Percentiles rank a stretch among this genome's conserved stretches.
Conservation (phyloP, 2,329 filamentous ascomycete species). For the Cordyceps militaris region DNA sequence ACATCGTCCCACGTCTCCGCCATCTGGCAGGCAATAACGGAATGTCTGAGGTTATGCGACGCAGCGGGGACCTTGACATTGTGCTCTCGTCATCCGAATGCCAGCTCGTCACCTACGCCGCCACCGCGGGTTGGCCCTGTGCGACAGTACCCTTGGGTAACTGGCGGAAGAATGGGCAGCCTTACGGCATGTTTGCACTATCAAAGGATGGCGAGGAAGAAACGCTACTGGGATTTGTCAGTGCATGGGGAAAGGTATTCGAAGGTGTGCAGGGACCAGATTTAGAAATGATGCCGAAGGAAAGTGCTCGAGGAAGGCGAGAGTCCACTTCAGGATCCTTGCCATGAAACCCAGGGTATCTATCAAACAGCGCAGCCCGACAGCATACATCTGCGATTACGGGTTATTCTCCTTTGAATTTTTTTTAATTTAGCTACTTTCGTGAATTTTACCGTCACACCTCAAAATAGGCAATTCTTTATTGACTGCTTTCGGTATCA, state of each 20-base stretch:
- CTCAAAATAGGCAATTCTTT: neutral
- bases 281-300: slow-evolving; percentile 4
- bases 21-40: neutral
- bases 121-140: slow-evolving; percentile 2
- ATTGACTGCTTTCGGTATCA: too few species aligned
- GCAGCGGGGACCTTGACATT: neutral
- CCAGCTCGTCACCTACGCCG: neutral
- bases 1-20: neutral
- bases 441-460: neutral
- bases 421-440: neutral
- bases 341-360: neutral
- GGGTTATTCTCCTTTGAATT: neutral
- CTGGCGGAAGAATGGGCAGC: slow-evolving; percentile 7
- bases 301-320: neutral
- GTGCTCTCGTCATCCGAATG: slow-evolving; percentile 5
- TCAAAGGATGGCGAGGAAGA: neutral
- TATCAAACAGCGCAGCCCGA: neutral
- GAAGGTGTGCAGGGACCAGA: neutral
- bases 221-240: neutral
- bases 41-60: neutral
- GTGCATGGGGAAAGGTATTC: neutral
- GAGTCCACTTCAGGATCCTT: neutral
- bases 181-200: slow-evolving; percentile 8
- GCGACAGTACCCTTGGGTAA: neutral
- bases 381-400: neutral